These are phyloP conservation scores for Russula ochroleuca DNA, from an alignment of 768 basidiomycete genomes.

Conservation along the genomic window DNA sequence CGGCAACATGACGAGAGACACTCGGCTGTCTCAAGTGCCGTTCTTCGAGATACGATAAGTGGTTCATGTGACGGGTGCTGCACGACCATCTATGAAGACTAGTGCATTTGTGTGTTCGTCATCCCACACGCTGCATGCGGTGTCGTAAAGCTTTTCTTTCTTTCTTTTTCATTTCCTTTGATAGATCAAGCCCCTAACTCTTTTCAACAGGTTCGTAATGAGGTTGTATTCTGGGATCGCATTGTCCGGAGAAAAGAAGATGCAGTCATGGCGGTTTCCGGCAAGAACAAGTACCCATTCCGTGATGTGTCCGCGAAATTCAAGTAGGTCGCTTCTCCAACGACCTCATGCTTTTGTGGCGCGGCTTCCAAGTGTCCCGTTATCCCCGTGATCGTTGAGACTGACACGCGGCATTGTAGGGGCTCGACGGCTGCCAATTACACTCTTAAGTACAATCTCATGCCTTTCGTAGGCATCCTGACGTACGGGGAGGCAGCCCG, in stretches of 20 bases:
- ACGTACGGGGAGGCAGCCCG: slow-evolving; percentile 70
- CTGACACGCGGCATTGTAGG: slow-evolving; percentile 39
- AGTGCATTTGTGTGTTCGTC: background rate
- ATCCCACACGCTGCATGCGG: background rate
- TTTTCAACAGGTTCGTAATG: slow-evolving; percentile 54
- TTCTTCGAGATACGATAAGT: background rate
- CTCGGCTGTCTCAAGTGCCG: background rate
- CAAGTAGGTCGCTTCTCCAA: slow-evolving; percentile 50
- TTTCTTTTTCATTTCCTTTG: background rate
- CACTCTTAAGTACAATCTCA: slow-evolving; percentile 79
- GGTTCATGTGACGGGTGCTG: slow-evolving; percentile 4
- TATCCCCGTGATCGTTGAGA: slow-evolving; percentile 21
- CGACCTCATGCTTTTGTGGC: background rate
- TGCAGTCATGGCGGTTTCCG: slow-evolving; percentile 58
- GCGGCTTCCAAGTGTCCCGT: slow-evolving; percentile 8
- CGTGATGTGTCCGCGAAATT: slow-evolving; percentile 70
- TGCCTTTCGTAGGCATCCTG: slow-evolving; percentile 83
- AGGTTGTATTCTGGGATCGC: slow-evolving; percentile 88
- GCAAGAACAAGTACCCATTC: slow-evolving; percentile 82
- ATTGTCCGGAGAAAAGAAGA: slow-evolving; percentile 80
- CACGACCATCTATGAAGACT: background rate
- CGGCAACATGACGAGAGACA: background rate
- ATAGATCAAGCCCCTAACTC: slow-evolving; percentile 7
- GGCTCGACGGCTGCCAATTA: slow-evolving; percentile 63
- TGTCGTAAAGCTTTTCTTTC: background rate